Base-by-base conservation (phyloP, 1,284 basidiomycete species). In the Heterobasidion annosum region DNA sequence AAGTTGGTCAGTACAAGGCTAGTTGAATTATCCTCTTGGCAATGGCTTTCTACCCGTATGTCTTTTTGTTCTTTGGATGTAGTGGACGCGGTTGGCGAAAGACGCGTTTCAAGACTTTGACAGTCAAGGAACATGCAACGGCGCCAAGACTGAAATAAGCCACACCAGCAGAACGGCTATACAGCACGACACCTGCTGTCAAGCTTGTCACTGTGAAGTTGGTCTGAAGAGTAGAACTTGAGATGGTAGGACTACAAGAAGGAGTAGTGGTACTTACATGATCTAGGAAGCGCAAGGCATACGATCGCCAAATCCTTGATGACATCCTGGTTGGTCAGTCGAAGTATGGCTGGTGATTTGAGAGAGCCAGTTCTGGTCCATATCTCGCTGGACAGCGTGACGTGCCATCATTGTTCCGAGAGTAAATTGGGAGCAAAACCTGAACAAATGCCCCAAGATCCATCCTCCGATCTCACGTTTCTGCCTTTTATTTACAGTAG, bases 11-110 rank as follows among this genome's bases (percentile, higher is more conserved):
- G 25, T 25, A 25, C 4, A 4, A 25, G 25, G 25, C 25, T 25
- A 0, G 5, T 25, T 5, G 48, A 8, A 33, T 10, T 8, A n/a
- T 8, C 13, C 25, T 53, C 18, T 40, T 34, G 19, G 48, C 34
- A 48, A 32, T 57, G 64, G 18, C 19, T 32, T 66, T 79, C 47
- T 60, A 87, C 86, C 86, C 87, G 64, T 85, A 88, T 4, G 78
- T 72, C 50, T 71, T 73, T 64, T 83, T 88, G 52, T 69, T 62
- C 3, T 70, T 67, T 34, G 68, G 62, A 35, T 71, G 63, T 0
- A 70, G 65, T 2, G 91, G 91, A n/a, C 91, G 79, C 15, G 84
- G 81, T 63, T 93, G 88, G 45, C 80, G 77, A 49, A 94, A 75
- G 49, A 77, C 63, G 19, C 65, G 72, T 66, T 93, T 94, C 56